phyloP scores from a whole-genome alignment of 768 basidiomycete genomes.

The Calocybe cyanea region DNA sequence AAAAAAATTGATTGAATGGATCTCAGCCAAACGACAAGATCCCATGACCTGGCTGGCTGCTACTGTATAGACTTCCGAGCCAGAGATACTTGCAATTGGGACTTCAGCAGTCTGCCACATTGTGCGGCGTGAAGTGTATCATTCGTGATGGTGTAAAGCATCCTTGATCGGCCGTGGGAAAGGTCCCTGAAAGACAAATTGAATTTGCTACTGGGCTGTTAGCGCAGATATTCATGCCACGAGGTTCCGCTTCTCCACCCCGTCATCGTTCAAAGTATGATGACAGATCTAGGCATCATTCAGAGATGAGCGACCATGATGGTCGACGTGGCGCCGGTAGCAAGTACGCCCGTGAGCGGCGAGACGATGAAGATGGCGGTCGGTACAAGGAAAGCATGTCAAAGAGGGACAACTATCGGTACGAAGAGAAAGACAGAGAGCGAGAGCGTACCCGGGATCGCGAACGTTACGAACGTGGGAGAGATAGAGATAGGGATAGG shows the following conservation, averaged over 20 bases:
- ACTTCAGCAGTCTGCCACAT: no score
- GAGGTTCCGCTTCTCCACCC: slow-evolving; percentile 16
- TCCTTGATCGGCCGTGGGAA: no score
- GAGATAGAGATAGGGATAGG: slow-evolving; percentile 24
- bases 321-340: slow-evolving; percentile 13
- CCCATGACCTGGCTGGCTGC: no score
- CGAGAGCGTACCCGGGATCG: slow-evolving; percentile 41
- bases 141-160: no score
- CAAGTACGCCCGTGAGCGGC: slow-evolving; percentile 10
- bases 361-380: slow-evolving; percentile 8
- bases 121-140: no score
- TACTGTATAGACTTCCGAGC: no score
- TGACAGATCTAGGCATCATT: slow-evolving; percentile 6
- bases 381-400: slow-evolving; percentile 5
- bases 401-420: slow-evolving; percentile 12
- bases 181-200: no score
- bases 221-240: slow-evolving; percentile 20
- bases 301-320: not conserved
- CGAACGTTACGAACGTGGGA: slow-evolving; percentile 34
- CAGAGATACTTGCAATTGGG: no score
- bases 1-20: no score
- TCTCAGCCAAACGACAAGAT: no score
- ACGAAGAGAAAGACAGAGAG: slow-evolving; percentile 31
- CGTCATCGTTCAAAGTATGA: slow-evolving; percentile 17
- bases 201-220: no score